Conservation (phyloP, 2,329 filamentous ascomycete species). For the Paraconiothyrium sp. region DNA sequence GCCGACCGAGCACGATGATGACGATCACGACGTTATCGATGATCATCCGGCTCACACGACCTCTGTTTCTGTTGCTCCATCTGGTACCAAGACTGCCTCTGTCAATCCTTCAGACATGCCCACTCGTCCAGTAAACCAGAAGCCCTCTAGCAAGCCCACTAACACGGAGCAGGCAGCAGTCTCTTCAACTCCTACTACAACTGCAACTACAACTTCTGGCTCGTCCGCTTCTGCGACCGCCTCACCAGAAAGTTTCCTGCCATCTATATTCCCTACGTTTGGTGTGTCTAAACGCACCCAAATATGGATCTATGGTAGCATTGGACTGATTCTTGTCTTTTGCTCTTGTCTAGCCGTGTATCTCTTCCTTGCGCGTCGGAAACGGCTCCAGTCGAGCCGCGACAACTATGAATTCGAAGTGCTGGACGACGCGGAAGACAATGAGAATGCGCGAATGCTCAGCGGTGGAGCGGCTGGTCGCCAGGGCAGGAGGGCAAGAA, state of each 20-base stretch:
- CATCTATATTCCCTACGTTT: conserved; percentile 89
- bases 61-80: conserved; percentile 56
- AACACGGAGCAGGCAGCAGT: conserved; percentile 30
- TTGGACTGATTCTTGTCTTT: conserved; percentile 86
- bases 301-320: conserved; percentile 90
- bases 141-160: conserved; percentile 64
- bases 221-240: conserved; percentile 33
- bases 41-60: conserved; percentile 69
- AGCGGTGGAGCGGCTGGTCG: conserved; percentile 45
- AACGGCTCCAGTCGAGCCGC: conserved; percentile 76
- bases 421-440: conserved; percentile 79
- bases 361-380: conserved; percentile 80
- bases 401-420: conserved; percentile 96
- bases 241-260: conserved; percentile 67
- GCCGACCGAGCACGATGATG: conserved; percentile 83
- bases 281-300: conserved; percentile 87
- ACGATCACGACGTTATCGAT: conserved; percentile 75
- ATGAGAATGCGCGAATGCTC: conserved; percentile 62
- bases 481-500: conserved; percentile 61
- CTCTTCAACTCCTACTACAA: conserved; percentile 32
- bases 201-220: conserved; percentile 29
- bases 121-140: conserved; percentile 67
- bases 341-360: conserved; percentile 82
- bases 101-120: conserved; percentile 59
- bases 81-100: conserved; percentile 56